These are phyloP conservation scores for Mariannaea elegans DNA, from an alignment of 2,329 filamentous ascomycete species.

Conservation along the genomic window DNA sequence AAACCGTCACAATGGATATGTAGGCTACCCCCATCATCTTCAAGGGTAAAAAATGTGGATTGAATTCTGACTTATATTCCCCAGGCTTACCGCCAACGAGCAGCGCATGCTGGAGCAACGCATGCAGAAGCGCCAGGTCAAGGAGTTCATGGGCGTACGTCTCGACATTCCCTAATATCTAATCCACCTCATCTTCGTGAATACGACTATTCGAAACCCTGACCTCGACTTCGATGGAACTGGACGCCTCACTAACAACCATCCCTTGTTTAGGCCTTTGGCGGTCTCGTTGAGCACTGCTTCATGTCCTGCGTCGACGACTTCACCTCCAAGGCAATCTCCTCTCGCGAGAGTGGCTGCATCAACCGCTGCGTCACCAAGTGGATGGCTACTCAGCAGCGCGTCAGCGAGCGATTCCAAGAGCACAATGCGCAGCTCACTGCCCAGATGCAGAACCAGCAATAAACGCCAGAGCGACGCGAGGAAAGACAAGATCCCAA, in stretches of 20 bases:
- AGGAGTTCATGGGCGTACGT: constrained; percentile 97
- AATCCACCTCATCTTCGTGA: neutral
- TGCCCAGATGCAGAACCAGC: constrained; percentile 60
- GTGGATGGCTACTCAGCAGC: constrained; percentile 89
- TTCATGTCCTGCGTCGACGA: constrained; percentile 98
- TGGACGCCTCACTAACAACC: neutral
- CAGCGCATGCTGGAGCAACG: constrained; percentile 92
- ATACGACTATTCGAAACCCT: neutral
- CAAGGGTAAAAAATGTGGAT: neutral
- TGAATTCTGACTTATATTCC: constrained; percentile 26
- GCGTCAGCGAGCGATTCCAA: constrained; percentile 89
- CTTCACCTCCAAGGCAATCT: constrained; percentile 96
- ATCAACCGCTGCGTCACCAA: constrained; percentile 96
- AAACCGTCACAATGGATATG: constrained; percentile 43
- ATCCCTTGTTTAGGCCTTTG: constrained; percentile 45
- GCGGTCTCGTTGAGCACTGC: constrained; percentile 76
- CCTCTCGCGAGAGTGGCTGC: constrained; percentile 88
- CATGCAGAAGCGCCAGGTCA: constrained; percentile 98
- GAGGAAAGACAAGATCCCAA: neutral
- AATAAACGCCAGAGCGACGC: constrained; percentile 38
- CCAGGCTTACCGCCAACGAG: constrained; percentile 76
- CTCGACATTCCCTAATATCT: constrained; percentile 12
- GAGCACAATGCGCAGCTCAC: constrained; percentile 71
- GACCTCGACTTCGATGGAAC: neutral
- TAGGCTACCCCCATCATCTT: constrained; percentile 17